phyloP scores from a whole-genome alignment of 2,329 filamentous ascomycete genomes.

The Neopestalotiopsis rosae region DNA sequence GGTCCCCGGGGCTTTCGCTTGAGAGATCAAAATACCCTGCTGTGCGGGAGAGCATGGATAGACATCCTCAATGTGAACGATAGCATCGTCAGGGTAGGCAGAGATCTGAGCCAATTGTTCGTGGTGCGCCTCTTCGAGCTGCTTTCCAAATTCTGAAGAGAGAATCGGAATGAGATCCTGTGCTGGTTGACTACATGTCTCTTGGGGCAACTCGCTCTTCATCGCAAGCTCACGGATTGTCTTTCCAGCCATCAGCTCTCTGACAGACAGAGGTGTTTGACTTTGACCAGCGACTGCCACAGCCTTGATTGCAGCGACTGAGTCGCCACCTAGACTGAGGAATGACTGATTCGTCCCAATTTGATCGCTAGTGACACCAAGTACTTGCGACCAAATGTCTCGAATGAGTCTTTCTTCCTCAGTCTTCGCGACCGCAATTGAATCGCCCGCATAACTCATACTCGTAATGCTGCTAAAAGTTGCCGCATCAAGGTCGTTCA shows the following conservation, averaged over 20 bases:
- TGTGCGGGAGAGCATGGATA: slow-evolving; percentile 16
- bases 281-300: background rate
- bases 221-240: slow-evolving; percentile 15
- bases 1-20: background rate
- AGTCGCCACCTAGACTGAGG: slow-evolving; percentile 19
- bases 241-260: slow-evolving; percentile 15
- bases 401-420: slow-evolving; percentile 13
- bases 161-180: background rate
- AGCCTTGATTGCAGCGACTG: slow-evolving; percentile 19
- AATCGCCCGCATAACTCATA: background rate
- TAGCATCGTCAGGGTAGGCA: background rate
- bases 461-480: background rate
- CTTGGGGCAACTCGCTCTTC: background rate
- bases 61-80: slow-evolving; percentile 6
- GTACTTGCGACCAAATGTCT: slow-evolving; percentile 14
- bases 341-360: slow-evolving; percentile 16
- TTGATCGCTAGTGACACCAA: background rate
- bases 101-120: background rate
- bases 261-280: slow-evolving; percentile 7
- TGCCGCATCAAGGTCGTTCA: slow-evolving; percentile 21
- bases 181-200: background rate
- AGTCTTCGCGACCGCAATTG: background rate
- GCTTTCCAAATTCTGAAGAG: background rate
- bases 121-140: background rate
- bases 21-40: slow-evolving; percentile 14